A percentile compares a stretch with the other conserved stretches of the same genome.
Conservation (phyloP, 768 basidiomycete genomes). For the Amanita phalloides region DNA sequence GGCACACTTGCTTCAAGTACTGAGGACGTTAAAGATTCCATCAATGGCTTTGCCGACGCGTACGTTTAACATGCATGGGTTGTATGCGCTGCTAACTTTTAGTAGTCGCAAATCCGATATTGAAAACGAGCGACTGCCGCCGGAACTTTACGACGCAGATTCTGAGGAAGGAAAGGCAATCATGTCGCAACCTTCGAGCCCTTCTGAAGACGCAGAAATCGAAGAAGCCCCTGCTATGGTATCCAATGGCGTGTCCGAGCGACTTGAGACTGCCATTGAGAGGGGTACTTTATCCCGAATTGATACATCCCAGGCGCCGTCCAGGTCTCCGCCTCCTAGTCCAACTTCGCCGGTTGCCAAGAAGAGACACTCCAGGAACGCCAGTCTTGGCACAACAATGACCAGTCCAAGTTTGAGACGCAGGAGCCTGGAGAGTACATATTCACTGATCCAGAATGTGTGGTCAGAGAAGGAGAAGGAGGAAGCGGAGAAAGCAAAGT, state of each 20-base stretch:
- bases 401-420: constrained; percentile 90
- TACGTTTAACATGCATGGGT: constrained; percentile 32
- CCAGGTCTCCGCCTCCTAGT: constrained; percentile 21
- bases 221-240: constrained; percentile 28
- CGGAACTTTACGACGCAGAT: constrained; percentile 80
- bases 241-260: constrained; percentile 33
- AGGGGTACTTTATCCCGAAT: constrained; percentile 11
- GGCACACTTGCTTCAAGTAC: constrained; percentile 79
- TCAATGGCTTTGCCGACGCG: constrained; percentile 93
- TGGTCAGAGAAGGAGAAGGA: constrained; percentile 28
- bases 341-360: constrained; percentile 36
- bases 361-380: constrained; percentile 64
- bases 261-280: constrained; percentile 29
- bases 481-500: background rate
- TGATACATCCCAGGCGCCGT: background rate
- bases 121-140: constrained; percentile 97
- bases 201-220: constrained; percentile 31
- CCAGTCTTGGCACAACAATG: constrained; percentile 89
- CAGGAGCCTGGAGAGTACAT: constrained; percentile 90
- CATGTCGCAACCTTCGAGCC: constrained; percentile 45
- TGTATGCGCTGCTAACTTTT: background rate
- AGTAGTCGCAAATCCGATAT: constrained; percentile 91
- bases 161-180: constrained; percentile 64
- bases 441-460: constrained; percentile 89
- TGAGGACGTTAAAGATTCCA: constrained; percentile 93